These are phyloP conservation scores for Neurospora sp. DNA, from an alignment of 495 filamentous ascomycete genomes.

Conservation along the genomic window DNA sequence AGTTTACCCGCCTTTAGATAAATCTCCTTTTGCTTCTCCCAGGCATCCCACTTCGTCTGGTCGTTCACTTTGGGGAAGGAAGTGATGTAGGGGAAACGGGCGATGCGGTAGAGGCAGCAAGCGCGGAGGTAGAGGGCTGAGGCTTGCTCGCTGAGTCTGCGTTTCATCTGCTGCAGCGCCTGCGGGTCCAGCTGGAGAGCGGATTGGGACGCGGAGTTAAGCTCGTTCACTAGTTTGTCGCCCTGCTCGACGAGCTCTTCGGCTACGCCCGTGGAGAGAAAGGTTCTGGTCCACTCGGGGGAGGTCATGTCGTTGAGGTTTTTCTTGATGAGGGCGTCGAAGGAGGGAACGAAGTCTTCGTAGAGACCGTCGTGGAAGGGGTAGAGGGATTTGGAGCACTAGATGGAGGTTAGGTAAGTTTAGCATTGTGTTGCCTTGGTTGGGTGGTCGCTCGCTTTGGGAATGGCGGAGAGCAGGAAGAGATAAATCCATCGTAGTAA, in stretches of 20 bases:
- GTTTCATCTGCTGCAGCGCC: neutral
- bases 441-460: neutral
- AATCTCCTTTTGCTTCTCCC: slow-evolving; percentile 55
- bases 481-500: neutral
- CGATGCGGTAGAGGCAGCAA: slow-evolving; percentile 62
- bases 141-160: slow-evolving; percentile 30
- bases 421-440: neutral
- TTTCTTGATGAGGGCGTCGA: slow-evolving; percentile 50
- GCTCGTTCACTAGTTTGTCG: slow-evolving; percentile 32
- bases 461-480: neutral
- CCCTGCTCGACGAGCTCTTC: slow-evolving; percentile 41
- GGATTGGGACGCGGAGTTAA: neutral
- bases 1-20: slow-evolving; percentile 49
- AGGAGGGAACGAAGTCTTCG: slow-evolving; percentile 67
- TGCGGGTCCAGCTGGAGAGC: too few relatives aligned
- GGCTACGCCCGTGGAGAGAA: slow-evolving; percentile 42
- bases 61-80: slow-evolving; percentile 29
- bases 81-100: slow-evolving; percentile 61
- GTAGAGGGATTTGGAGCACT: slow-evolving; percentile 58
- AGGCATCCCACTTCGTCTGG: slow-evolving; percentile 48
- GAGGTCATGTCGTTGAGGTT: slow-evolving; percentile 54
- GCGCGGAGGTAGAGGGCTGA: slow-evolving; percentile 58
- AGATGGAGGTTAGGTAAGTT: neutral
- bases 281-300: slow-evolving; percentile 52
- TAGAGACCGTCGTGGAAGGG: slow-evolving; percentile 66